Percentiles rank a stretch among this genome's conserved stretches.
Conservation (phyloP, 148 eudicot species). For the Cornus florida region DNA sequence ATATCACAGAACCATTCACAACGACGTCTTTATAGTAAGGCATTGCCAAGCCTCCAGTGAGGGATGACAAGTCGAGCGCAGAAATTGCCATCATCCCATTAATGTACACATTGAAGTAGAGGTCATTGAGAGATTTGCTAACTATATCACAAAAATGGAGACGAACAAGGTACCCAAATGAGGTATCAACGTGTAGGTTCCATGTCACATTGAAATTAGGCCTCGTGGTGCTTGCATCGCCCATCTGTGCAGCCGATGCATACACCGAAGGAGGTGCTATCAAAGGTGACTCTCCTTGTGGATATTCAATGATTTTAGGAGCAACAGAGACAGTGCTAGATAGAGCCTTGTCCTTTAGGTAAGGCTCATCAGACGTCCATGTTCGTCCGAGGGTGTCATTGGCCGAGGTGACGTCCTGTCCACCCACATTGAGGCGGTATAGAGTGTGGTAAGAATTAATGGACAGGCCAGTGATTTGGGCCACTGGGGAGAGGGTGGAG, state of each 20-base stretch:
- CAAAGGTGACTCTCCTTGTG: slow-evolving; percentile 47
- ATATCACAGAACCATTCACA: slow-evolving; percentile 44
- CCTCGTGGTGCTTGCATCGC: slow-evolving; percentile 26
- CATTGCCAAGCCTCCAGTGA: slow-evolving; percentile 45
- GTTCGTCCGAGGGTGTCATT: slow-evolving; percentile 69
- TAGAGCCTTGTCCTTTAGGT: slow-evolving; percentile 30
- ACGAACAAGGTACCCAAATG: slow-evolving; percentile 55
- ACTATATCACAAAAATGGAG: slow-evolving; percentile 82
- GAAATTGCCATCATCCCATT: slow-evolving; percentile 57
- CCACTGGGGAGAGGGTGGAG: slow-evolving; percentile 50
- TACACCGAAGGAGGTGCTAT: slow-evolving; percentile 67
- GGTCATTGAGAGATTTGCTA: slow-evolving; percentile 56
- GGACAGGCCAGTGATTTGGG: slow-evolving; percentile 34
- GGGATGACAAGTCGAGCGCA: slow-evolving; percentile 57
- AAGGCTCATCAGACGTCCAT: slow-evolving; percentile 49
- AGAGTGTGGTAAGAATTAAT: slow-evolving; percentile 41
- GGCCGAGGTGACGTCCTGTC: slow-evolving; percentile 34
- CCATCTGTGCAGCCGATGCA: slow-evolving; percentile 75
- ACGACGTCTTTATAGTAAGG: slow-evolving; percentile 66
- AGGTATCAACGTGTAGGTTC: slow-evolving; percentile 46
- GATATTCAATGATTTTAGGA: slow-evolving; percentile 47
- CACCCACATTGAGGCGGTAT: slow-evolving; percentile 70
- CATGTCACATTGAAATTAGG: slow-evolving; percentile 73
- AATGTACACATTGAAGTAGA: slow-evolving; percentile 73
- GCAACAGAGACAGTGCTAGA: slow-evolving; percentile 36